Evolutionary conservation across 2,329 filamentous ascomycete genomes (phyloP).

Genomic region (Aureobasidium subglaciale): DNA sequence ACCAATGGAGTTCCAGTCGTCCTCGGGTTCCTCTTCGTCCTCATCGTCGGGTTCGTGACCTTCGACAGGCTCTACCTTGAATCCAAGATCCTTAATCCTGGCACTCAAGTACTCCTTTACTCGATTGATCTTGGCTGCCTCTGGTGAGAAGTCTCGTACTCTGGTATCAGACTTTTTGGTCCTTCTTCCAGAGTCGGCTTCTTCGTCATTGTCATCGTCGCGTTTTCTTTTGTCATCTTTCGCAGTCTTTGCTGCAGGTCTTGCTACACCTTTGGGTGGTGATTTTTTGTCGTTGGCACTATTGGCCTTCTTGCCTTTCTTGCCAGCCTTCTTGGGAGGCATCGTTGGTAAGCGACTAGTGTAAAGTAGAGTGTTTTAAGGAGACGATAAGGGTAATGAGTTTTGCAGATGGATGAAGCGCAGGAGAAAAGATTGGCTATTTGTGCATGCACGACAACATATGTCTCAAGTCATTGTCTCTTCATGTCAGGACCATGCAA

Average conservation of each 20-base stretch:
- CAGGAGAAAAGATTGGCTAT: background rate
- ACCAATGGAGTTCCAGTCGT: background rate
- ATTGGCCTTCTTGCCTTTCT: background rate
- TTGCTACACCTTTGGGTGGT: background rate
- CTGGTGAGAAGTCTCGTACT: background rate
- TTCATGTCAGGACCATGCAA: background rate
- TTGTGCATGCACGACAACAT: background rate
- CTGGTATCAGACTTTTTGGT: background rate
- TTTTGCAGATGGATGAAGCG: background rate
- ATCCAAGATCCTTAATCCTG: background rate
- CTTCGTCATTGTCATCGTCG: background rate
- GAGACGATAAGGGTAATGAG: background rate
- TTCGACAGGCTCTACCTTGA: background rate
- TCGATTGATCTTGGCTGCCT: background rate
- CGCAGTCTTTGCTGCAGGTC: background rate
- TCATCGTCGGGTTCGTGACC: background rate
- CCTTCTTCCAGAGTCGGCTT: background rate
- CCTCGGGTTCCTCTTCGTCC: background rate
- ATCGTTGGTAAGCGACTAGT: background rate
- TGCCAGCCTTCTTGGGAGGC: background rate
- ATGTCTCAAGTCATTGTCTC: background rate
- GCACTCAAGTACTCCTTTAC: background rate
- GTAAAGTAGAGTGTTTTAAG: background rate
- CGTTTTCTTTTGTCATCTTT: background rate
- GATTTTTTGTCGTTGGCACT: background rate